Evolutionary conservation across 2,329 filamentous ascomycete genomes (phyloP).

Genomic region (Alternaria incomplexa): DNA sequence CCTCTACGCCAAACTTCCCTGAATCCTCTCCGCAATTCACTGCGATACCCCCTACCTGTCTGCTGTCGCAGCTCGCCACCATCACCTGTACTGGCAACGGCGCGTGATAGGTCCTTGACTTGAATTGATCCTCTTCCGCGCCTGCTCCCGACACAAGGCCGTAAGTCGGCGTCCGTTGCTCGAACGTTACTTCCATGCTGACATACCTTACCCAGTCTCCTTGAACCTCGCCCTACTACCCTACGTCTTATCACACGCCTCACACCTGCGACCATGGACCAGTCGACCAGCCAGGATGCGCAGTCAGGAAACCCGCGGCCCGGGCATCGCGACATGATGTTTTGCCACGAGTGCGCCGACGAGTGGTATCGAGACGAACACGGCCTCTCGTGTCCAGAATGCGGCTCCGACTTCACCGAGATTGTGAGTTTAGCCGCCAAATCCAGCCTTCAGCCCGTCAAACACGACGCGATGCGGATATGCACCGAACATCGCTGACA

Average conservation of each 20-base stretch:
- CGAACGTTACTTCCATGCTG: conserved; percentile 6
- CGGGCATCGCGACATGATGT: conserved; percentile 71
- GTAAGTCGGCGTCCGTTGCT: conserved; percentile 13
- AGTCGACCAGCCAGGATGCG: conserved; percentile 22
- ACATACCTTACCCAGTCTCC: neutral
- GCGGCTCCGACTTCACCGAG: conserved; percentile 79
- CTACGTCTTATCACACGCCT: neutral
- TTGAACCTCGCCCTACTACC: conserved; percentile 2
- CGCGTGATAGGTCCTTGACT: conserved; percentile 33
- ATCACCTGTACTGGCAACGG: conserved; percentile 18
- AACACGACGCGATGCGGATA: conserved; percentile 1
- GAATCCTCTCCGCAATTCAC: conserved; percentile 1
- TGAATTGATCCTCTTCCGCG: conserved; percentile 15
- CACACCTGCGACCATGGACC: conserved; percentile 30
- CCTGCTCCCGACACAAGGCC: conserved; percentile 21
- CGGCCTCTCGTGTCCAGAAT: conserved; percentile 76
- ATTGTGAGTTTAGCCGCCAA: conserved; percentile 67
- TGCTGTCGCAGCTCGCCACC: conserved; percentile 26
- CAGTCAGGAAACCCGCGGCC: conserved; percentile 24
- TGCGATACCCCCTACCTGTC: conserved; percentile 2
- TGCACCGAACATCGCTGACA: conserved; percentile 24
- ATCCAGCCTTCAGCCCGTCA: conserved; percentile 12
- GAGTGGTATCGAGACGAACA: conserved; percentile 81
- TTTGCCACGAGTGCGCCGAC: conserved; percentile 79
- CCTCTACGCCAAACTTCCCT: neutral